phyloP scores from a whole-genome alignment of 805 yeast genomes.

The Zygoascus tannicola region DNA sequence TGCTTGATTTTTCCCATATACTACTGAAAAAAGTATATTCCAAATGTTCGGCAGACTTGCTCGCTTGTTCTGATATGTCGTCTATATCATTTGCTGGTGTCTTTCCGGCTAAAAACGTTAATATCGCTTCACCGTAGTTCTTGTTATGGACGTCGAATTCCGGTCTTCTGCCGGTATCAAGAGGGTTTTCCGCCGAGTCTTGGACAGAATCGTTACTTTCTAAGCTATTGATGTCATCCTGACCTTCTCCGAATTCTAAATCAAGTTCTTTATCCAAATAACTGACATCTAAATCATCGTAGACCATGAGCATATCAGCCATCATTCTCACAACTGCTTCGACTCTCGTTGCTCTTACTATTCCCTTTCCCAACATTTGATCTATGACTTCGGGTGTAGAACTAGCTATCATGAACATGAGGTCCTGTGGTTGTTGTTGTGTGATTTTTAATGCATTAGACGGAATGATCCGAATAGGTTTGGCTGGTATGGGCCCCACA shows the following conservation, averaged over 20 bases:
- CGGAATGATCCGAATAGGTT: neutral
- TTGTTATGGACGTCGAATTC: too few relatives aligned
- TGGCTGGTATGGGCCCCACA: too few relatives aligned
- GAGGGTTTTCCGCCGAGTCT: too few relatives aligned
- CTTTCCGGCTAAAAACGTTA: neutral
- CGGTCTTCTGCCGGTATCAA: too few relatives aligned
- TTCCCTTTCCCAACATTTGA: constrained; percentile 20
- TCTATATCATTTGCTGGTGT: neutral
- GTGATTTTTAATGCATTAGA: neutral
- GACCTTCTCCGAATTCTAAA: constrained; percentile 9
- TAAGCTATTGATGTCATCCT: constrained; percentile 1
- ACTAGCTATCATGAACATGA: neutral
- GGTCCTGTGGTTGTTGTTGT: neutral
- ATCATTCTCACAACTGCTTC: constrained; percentile 26
- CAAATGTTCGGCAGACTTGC: neutral
- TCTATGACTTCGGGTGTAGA: constrained; percentile 8
- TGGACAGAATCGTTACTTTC: too few relatives aligned
- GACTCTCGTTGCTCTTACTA: constrained; percentile 20
- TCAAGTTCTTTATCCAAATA: constrained; percentile 12
- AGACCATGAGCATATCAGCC: constrained; percentile 25
- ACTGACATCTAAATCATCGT: constrained; percentile 22
- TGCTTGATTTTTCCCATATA: neutral
- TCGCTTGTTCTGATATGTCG: neutral
- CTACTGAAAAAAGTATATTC: neutral
- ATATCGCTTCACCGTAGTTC: neutral